These are phyloP conservation scores for Tuctoria greenei DNA, from an alignment of 176 grass and related monocot genomes.

Conservation along the genomic window DNA sequence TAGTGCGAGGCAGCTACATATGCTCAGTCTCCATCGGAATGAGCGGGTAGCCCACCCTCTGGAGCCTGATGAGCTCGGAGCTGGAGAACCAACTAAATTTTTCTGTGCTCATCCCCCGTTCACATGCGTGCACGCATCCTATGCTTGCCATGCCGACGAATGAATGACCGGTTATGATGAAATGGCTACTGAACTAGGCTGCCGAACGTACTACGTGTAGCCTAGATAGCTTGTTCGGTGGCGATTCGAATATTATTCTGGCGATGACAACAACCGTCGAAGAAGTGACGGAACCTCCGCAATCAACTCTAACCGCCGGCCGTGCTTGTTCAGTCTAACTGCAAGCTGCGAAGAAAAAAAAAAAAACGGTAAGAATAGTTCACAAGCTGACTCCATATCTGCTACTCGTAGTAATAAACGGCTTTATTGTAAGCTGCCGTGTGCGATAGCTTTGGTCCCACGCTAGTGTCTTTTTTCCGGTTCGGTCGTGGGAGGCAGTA, in stretches of 20 bases:
- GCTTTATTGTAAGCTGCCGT: background rate
- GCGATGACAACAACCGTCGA: background rate
- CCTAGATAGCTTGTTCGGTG: constrained; percentile 7
- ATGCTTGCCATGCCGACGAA: background rate
- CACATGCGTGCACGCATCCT: constrained; percentile 44
- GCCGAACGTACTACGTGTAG: constrained; percentile 2
- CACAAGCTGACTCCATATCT: background rate
- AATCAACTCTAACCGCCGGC: constrained; percentile 30
- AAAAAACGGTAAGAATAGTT: background rate
- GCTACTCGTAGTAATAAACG: background rate
- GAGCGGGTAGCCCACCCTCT: background rate
- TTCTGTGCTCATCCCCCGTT: background rate
- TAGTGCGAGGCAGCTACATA: too few relatives aligned
- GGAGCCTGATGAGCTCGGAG: background rate
- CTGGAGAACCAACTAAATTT: background rate
- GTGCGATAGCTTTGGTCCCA: background rate
- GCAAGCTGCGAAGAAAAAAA: background rate
- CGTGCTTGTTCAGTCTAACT: background rate
- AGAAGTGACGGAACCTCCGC: constrained; percentile 12
- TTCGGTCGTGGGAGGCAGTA: background rate
- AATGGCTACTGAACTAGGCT: background rate
- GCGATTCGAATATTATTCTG: background rate
- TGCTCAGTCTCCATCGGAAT: constrained; percentile 32
- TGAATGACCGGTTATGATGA: background rate
- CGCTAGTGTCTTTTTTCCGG: background rate